These are phyloP conservation scores for Botrytis fabae DNA, from an alignment of 2,329 filamentous ascomycete genomes.

Conservation along the genomic window DNA sequence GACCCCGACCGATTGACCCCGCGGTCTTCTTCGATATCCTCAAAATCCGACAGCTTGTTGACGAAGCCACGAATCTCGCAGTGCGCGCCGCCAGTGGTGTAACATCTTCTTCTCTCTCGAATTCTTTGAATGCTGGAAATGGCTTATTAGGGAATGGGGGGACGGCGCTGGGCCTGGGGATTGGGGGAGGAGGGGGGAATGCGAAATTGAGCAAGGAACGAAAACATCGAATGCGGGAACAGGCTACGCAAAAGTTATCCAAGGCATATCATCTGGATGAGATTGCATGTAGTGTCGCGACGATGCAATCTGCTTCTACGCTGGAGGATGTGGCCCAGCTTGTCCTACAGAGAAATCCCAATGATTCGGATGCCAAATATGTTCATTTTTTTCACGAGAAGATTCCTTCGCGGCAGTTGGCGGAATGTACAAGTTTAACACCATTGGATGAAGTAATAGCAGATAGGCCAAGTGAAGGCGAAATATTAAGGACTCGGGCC, in stretches of 20 bases:
- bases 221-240: conserved; percentile 76
- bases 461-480: conserved; percentile 61
- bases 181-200: conserved; percentile 56
- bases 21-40: conserved; percentile 81
- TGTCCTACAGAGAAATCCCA: conserved; percentile 69
- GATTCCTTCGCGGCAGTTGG: conserved; percentile 73
- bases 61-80: conserved; percentile 75
- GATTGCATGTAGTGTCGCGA: conserved; percentile 78
- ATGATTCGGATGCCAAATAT: conserved; percentile 74
- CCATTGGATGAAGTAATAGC: conserved; percentile 68
- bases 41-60: conserved; percentile 77
- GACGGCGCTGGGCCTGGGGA: conserved; percentile 57
- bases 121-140: conserved; percentile 52
- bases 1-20: conserved; percentile 75
- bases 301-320: conserved; percentile 77
- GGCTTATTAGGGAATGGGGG: conserved; percentile 49
- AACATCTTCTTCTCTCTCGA: conserved; percentile 63
- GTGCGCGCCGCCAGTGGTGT: conserved; percentile 76
- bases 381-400: conserved; percentile 95
- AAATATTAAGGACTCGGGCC: conserved; percentile 71
- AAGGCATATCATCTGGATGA: conserved; percentile 80
- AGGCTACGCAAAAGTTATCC: conserved; percentile 75
- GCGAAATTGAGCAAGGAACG: conserved; percentile 73
- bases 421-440: conserved; percentile 67
- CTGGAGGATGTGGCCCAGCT: conserved; percentile 74